phyloP scores from a whole-genome alignment of 768 basidiomycete genomes.

The Asterophora lycoperdoides region DNA sequence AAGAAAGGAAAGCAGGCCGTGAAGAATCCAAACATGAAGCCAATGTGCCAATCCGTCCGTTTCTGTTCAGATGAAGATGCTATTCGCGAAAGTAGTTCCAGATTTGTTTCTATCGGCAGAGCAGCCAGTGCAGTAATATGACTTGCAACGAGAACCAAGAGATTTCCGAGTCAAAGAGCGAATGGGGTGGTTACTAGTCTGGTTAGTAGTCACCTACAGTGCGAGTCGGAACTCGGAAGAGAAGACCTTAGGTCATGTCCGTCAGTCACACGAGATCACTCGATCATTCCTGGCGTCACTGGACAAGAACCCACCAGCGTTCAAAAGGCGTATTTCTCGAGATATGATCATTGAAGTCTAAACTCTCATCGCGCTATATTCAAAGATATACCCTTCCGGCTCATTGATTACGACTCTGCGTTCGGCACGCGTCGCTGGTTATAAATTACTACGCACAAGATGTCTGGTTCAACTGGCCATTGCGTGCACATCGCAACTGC shows the following conservation, averaged over 20 bases:
- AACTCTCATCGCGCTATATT: neutral
- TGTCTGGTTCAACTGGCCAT: conserved; percentile 7
- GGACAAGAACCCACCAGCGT: too few relatives aligned
- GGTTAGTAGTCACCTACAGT: too few relatives aligned
- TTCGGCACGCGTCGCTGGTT: neutral
- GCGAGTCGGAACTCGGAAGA: too few relatives aligned
- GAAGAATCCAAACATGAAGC: conserved; percentile 7
- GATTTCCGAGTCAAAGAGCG: neutral
- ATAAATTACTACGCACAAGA: neutral
- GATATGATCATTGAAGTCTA: neutral
- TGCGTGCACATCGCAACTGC: conserved; percentile 40
- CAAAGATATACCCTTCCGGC: neutral
- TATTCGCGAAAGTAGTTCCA: too few relatives aligned
- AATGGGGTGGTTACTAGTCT: neutral
- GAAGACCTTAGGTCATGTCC: too few relatives aligned
- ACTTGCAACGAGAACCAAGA: too few relatives aligned
- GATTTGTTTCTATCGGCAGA: too few relatives aligned
- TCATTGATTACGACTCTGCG: neutral
- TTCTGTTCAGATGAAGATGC: neutral
- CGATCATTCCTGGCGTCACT: neutral
- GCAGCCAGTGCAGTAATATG: too few relatives aligned
- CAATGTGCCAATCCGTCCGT: neutral
- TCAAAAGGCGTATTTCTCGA: neutral
- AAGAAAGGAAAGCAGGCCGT: conserved; percentile 6
- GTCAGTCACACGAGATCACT: neutral